Evolutionary conservation across 768 basidiomycete species (phyloP).

Genomic region (Leucosporidium scottii): DNA sequence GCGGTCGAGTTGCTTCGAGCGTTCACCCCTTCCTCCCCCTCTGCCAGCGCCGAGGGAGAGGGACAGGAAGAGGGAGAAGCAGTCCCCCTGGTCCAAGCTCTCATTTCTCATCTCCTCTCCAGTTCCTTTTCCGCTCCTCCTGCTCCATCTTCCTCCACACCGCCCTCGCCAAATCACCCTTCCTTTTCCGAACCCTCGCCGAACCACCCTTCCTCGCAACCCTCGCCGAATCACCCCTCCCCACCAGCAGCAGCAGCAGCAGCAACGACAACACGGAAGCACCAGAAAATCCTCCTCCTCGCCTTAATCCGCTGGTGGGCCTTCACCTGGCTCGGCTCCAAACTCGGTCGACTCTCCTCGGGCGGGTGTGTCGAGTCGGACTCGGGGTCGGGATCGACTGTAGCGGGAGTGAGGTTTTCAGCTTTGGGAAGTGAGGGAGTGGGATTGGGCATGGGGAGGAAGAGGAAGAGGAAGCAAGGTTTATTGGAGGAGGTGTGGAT

Average conservation of each 20-base stretch:
- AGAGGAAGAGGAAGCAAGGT: not conserved
- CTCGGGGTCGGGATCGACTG: too few species aligned
- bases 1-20: too few species aligned
- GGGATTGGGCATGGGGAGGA: too few species aligned
- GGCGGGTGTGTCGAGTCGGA: not conserved
- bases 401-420: too few species aligned
- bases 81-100: not conserved
- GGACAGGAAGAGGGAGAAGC: too few species aligned
- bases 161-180: not conserved
- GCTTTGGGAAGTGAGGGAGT: too few species aligned
- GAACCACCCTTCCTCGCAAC: not conserved
- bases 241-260: too few species aligned
- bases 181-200: too few species aligned
- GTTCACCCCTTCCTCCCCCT: too few species aligned
- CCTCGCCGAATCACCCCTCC: not conserved
- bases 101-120: not conserved
- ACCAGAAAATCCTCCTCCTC: conserved; percentile 5
- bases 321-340: not conserved
- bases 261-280: too few species aligned
- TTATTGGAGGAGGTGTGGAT: not conserved
- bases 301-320: not conserved
- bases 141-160: not conserved
- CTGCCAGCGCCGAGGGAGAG: too few species aligned
- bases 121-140: not conserved
- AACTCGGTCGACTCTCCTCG: not conserved